phyloP scores from a whole-genome alignment of 2,329 filamentous ascomycete species.

The Clonostachys chloroleuca region DNA sequence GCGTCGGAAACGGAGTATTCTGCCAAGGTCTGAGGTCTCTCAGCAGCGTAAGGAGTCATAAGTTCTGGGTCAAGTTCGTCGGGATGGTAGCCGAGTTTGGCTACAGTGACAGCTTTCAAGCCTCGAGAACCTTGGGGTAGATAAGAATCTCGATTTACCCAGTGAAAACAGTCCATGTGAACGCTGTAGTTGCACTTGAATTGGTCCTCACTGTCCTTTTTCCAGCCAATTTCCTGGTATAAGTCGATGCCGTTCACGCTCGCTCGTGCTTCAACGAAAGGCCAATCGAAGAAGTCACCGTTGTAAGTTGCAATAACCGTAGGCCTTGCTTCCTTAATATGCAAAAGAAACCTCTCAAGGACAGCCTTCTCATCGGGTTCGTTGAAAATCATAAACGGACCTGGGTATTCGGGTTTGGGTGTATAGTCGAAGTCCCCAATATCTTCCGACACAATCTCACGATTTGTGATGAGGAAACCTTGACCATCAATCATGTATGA shows the following conservation, averaged over 20 bases:
- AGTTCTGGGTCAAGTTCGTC: conserved; percentile 96
- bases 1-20: conserved; percentile 99
- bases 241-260: conserved; percentile 96
- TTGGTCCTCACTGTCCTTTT: conserved; percentile 91
- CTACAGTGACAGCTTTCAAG: conserved; percentile 94
- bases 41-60: conserved; percentile 89
- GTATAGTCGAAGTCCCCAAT: conserved; percentile 98
- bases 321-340: conserved; percentile 90
- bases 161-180: conserved; percentile 98
- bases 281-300: conserved; percentile 99
- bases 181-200: conserved; percentile 95
- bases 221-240: conserved; percentile 98
- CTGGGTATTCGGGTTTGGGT: conserved; percentile 91
- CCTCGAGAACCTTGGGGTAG: conserved; percentile 95
- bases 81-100: conserved; percentile 96
- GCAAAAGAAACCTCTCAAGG: conserved; percentile 88
- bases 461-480: conserved; percentile 95
- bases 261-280: conserved; percentile 90
- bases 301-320: conserved; percentile 99
- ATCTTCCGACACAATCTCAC: conserved; percentile 95
- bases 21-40: conserved; percentile 88
- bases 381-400: conserved; percentile 97
- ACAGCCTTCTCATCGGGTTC: conserved; percentile 87
- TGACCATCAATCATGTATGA: conserved; percentile 99
- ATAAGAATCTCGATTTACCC: conserved; percentile 98